Evolutionary conservation across 208 protist species (phyloP), one percentile per base, ranked within the genome.

Genomic region (Naegleria lovaniensis): DNA sequence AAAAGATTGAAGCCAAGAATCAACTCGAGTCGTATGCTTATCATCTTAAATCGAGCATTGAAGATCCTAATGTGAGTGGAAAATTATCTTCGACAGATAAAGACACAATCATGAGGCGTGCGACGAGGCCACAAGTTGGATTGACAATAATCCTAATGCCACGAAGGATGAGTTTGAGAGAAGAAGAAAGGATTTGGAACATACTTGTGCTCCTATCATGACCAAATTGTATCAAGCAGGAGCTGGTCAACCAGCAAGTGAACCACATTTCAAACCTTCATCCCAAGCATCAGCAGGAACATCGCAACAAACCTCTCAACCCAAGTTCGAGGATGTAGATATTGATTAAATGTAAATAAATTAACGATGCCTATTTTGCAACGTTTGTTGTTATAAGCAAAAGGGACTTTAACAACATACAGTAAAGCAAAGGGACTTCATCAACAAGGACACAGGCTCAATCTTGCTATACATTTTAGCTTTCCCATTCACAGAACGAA

Each of bases 131-230:
- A 93, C 96, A 90, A 91, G 93, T 15, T 98, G 96, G 95, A 93
- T 99, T 58, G 96, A 99, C 52, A 58, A 55, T 90, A 97, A 97
- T 93, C 95, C 94, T 29, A 91, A 40, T 29, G 94, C 95, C 22
- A 89, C 91, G 25, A 96, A 96, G 93, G 95, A 96, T 33, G 95
- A 96, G 89, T 96, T 92, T 90, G 94, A 97, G 55, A 93, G 93
- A 83, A 93, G 96, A 90, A 93, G 94, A 58, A 98, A 99, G 94
- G 91, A 95, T 48, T 94, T 98, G 43, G 97, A 98, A 93, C 93
- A 86, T 36, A 90, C 97, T 29, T 95, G 94, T 41, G 96, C 95
- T 91, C 97, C 97, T 52, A 98, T 99, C 94, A 96, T 99, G 92
- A 95, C 96, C 67, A 98, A 98, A 92, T 95, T 97, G 91, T 98